These are phyloP conservation scores for Boletus edulis DNA, from an alignment of 768 basidiomycete genomes.

Conservation along the genomic window DNA sequence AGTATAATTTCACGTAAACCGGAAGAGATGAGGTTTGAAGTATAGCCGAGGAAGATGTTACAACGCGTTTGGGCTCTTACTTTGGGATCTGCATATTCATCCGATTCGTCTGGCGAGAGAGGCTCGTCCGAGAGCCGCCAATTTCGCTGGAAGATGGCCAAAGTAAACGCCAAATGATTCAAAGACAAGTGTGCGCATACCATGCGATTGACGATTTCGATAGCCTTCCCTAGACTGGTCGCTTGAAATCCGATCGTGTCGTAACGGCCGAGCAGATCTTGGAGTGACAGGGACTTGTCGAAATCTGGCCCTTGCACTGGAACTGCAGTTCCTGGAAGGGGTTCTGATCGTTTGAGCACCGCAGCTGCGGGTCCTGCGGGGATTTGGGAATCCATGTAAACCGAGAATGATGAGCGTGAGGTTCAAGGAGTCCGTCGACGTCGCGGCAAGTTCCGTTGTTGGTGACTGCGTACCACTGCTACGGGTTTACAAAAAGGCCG, in stretches of 20 bases:
- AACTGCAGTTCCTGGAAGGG: slow-evolving; percentile 60
- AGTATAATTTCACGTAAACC: slow-evolving; percentile 91
- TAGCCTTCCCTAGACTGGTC: slow-evolving; percentile 85
- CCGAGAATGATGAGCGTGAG: neutral
- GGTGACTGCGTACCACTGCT: neutral
- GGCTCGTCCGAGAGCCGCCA: slow-evolving; percentile 92
- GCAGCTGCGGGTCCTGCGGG: slow-evolving; percentile 68
- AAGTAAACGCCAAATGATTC: neutral
- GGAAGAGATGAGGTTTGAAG: slow-evolving; percentile 97
- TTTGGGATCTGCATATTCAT: slow-evolving; percentile 56
- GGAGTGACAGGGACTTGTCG: slow-evolving; percentile 61
- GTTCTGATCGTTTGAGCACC: slow-evolving; percentile 74
- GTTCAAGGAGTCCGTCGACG: neutral
- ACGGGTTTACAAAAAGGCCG: too few species aligned
- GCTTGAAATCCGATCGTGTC: slow-evolving; percentile 96
- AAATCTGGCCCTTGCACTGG: slow-evolving; percentile 89
- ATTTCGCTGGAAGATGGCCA: slow-evolving; percentile 51
- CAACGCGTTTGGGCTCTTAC: slow-evolving; percentile 72
- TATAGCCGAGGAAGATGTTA: slow-evolving; percentile 95
- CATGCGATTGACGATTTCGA: slow-evolving; percentile 92
- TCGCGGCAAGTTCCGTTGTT: slow-evolving; percentile 29
- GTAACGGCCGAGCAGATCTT: slow-evolving; percentile 73
- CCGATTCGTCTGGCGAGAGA: slow-evolving; percentile 63
- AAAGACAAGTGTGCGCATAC: slow-evolving; percentile 37
- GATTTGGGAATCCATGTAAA: slow-evolving; percentile 26